phyloP scores from a whole-genome alignment of 75 land plant genomes.

The Cunninghamia lanceolata region DNA sequence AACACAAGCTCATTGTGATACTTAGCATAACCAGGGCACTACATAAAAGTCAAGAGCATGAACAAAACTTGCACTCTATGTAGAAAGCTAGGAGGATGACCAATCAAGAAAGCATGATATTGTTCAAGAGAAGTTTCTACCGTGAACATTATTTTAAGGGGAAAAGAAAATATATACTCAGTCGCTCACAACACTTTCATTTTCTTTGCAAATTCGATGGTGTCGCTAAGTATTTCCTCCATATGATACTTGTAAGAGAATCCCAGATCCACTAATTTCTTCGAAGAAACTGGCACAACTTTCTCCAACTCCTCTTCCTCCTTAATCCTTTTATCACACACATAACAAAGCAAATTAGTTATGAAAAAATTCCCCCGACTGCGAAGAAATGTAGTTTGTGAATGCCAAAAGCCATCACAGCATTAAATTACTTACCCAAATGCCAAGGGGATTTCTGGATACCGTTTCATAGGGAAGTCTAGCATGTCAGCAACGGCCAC shows the following conservation, averaged over 20 bases:
- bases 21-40: no score
- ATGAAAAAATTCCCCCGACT: not conserved
- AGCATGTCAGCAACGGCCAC: not conserved
- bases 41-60: no score
- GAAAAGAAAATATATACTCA: no score
- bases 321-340: not conserved
- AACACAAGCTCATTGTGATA: no score
- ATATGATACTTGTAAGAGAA: not conserved
- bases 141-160: no score
- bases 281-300: not conserved
- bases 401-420: no score
- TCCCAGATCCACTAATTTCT: not conserved
- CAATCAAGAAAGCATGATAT: no score
- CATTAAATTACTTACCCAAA: not conserved
- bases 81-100: no score
- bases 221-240: not conserved
- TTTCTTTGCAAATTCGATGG: not conserved
- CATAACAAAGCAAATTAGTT: not conserved
- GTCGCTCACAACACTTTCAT: no score
- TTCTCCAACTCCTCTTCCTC: not conserved
- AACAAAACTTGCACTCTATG: no score
- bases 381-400: not conserved
- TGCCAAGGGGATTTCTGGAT: not conserved
- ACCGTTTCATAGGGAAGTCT: not conserved
- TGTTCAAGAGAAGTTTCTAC: no score